These are phyloP conservation scores for Naganishia sp. DNA, from an alignment of 1,284 basidiomycete species.

Conservation along the genomic window DNA sequence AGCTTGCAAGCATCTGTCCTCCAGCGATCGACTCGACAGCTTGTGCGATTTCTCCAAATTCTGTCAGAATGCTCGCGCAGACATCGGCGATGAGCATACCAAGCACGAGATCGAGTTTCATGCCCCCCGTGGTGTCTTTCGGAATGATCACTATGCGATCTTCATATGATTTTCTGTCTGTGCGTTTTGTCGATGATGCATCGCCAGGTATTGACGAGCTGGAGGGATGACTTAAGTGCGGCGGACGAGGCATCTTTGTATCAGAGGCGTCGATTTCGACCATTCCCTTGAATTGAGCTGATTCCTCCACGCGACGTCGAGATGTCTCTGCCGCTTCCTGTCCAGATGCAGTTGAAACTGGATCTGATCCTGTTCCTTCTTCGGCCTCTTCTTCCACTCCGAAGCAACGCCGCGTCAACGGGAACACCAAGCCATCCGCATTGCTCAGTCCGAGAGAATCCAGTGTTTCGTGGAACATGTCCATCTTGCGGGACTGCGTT, in stretches of 20 bases:
- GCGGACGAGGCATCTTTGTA: not conserved
- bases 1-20: constrained; percentile 29
- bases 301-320: constrained; percentile 31
- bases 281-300: constrained; percentile 32
- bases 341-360: not conserved
- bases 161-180: constrained; percentile 31
- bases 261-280: constrained; percentile 36
- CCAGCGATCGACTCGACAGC: constrained; percentile 32
- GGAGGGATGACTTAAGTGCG: constrained; percentile 10
- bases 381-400: constrained; percentile 32
- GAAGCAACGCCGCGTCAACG: constrained; percentile 31
- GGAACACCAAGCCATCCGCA: constrained; percentile 32
- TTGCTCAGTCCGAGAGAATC: constrained; percentile 20
- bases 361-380: not conserved
- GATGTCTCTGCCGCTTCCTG: not conserved
- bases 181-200: not conserved
- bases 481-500: constrained; percentile 28
- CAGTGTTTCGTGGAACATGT: constrained; percentile 29
- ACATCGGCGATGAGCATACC: constrained; percentile 35
- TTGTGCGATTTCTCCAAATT: constrained; percentile 33
- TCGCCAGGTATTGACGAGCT: not conserved
- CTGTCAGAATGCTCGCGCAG: constrained; percentile 33
- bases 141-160: constrained; percentile 34
- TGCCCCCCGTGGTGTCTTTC: constrained; percentile 28
- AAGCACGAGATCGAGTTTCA: constrained; percentile 32